These are phyloP conservation scores for Eucalyptus coolabah DNA, from an alignment of 345 rosid species.

Conservation along the genomic window DNA sequence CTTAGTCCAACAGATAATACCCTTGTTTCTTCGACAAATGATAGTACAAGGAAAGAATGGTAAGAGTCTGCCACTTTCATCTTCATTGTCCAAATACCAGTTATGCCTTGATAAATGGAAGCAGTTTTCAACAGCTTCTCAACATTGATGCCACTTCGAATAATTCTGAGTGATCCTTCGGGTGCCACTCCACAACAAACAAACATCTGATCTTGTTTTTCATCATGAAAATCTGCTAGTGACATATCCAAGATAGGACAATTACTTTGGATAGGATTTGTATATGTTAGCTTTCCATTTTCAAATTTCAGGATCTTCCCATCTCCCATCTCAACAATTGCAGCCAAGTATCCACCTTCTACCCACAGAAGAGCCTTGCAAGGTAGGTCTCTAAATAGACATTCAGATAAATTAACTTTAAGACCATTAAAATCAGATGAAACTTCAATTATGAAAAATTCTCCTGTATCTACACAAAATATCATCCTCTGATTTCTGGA, in stretches of 20 bases:
- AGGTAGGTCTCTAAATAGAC: conserved; percentile 70
- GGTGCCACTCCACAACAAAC: conserved; percentile 97
- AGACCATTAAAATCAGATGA: conserved; percentile 29
- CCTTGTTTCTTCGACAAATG: conserved; percentile 98
- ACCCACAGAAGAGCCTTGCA: conserved; percentile 90
- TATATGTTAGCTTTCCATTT: conserved; percentile 41
- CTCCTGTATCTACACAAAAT: conserved; percentile 80
- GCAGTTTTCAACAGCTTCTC: conserved; percentile 84
- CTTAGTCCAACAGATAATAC: conserved; percentile 88
- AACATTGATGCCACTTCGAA: conserved; percentile 73
- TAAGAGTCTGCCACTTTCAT: conserved; percentile 63
- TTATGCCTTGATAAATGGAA: conserved; percentile 84
- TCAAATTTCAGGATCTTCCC: conserved; percentile 75
- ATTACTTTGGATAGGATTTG: conserved; percentile 70
- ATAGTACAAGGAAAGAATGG: conserved; percentile 90
- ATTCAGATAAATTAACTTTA: conserved; percentile 56
- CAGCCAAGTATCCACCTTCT: conserved; percentile 69
- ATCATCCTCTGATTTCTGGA: conserved; percentile 57
- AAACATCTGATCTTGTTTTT: conserved; percentile 84
- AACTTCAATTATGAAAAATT: conserved; percentile 70
- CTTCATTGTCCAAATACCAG: conserved; percentile 81
- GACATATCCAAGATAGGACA: conserved; percentile 94
- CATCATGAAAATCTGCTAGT: conserved; percentile 73
- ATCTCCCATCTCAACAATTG: conserved; percentile 91
- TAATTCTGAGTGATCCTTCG: conserved; percentile 90